phyloP scores from a whole-genome alignment of 2,329 filamentous ascomycete genomes.

The Ophiostoma pallidulum region DNA sequence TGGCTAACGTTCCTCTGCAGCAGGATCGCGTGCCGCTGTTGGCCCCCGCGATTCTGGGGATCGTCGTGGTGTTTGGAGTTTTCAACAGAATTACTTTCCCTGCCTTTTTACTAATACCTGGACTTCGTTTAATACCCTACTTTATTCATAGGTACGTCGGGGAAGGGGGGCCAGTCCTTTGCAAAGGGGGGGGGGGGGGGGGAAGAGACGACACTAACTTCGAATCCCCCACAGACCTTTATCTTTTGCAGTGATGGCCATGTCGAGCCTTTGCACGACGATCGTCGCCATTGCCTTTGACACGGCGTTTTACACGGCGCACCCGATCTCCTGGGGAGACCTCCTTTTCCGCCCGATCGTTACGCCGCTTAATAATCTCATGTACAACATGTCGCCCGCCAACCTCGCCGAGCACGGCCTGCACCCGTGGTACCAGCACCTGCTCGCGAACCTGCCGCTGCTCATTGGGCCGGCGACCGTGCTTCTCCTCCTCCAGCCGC shows the following conservation, averaged over 20 bases:
- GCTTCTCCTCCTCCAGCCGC: conserved; percentile 49
- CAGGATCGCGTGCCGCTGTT: conserved; percentile 67
- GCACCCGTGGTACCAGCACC: conserved; percentile 70
- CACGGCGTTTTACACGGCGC: conserved; percentile 68
- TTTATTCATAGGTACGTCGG: conserved; percentile 65
- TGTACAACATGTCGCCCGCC: conserved; percentile 60
- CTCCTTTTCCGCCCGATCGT: conserved; percentile 58
- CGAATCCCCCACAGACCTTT: conserved; percentile 44
- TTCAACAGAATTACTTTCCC: conserved; percentile 98
- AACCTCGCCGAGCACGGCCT: conserved; percentile 69
- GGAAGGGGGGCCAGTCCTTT: not conserved
- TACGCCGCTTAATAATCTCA: conserved; percentile 68
- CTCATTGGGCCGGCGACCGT: conserved; percentile 61
- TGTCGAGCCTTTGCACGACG: conserved; percentile 58
- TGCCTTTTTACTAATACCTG: conserved; percentile 79
- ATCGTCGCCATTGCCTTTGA: conserved; percentile 70
- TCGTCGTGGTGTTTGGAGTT: conserved; percentile 72
- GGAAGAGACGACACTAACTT: not conserved
- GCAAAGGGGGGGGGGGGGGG: too few relatives aligned
- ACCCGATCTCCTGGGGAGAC: conserved; percentile 54
- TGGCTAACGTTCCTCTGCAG: not conserved
- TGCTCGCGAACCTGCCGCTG: conserved; percentile 60
- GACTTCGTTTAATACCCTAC: conserved; percentile 73
- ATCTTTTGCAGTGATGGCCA: conserved; percentile 52
- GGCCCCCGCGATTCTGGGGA: conserved; percentile 68